These are phyloP conservation scores for Microbotryum saponariae DNA, from an alignment of 1,284 basidiomycete genomes.

Conservation along the genomic window DNA sequence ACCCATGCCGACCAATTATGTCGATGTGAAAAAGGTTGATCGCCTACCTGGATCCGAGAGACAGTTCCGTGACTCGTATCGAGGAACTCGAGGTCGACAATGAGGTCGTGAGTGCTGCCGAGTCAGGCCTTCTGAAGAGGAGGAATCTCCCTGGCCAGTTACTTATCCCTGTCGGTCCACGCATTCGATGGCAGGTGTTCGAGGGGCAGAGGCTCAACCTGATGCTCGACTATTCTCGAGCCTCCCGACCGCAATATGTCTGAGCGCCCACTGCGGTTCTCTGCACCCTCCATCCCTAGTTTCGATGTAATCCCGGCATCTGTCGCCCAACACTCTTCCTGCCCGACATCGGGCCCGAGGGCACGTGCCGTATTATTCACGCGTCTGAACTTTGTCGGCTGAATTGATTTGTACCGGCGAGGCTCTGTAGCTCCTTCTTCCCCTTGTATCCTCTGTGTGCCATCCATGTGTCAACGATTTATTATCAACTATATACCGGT, in stretches of 20 bases:
- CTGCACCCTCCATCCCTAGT: no score
- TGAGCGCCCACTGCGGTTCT: background rate
- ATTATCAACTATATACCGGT: no score
- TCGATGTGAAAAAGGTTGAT: slow-evolving; percentile 1
- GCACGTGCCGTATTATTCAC: no score
- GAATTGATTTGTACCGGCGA: no score
- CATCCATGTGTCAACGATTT: no score
- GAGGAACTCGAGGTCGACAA: slow-evolving; percentile 33
- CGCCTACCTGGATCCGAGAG: slow-evolving; percentile 24
- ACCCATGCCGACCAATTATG: background rate
- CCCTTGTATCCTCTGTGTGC: no score
- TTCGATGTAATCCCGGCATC: no score
- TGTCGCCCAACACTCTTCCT: no score
- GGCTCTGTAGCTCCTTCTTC: no score
- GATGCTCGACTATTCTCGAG: slow-evolving; percentile 29
- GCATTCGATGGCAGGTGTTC: background rate
- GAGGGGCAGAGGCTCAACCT: slow-evolving; percentile 3
- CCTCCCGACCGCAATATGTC: slow-evolving; percentile 22
- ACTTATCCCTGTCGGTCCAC: background rate
- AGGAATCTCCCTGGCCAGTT: background rate
- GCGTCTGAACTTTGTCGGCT: no score
- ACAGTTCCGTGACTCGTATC: slow-evolving; percentile 11
- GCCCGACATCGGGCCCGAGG: no score
- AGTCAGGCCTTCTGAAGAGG: background rate
- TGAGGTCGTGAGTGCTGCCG: slow-evolving; percentile 6